Base-by-base conservation (phyloP, 2,329 filamentous ascomycete genomes). In the Botrytis fragariae region DNA sequence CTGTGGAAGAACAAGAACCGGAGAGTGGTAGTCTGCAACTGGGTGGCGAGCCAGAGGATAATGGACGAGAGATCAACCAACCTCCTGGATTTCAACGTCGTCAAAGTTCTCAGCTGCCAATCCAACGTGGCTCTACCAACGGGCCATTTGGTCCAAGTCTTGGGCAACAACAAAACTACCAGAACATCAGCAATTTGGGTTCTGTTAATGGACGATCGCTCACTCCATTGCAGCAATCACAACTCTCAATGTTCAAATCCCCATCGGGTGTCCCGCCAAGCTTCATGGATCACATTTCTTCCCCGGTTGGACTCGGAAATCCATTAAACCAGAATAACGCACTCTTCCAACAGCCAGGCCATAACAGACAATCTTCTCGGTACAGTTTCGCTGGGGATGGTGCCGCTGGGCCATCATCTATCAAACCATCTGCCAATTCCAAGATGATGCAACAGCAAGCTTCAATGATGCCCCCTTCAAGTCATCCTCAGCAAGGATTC, bases 1-100 rank as follows among this genome's bases (percentile, higher is more conserved):
- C 83, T 6, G 85, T 87, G 62, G 86, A 87, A 42, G 94, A 97
- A 76, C 93, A 93, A 73, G 91, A 92, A 73, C 89, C 90, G 1
- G 94, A 96, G 82, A 92, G 92, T 77, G 89, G 90, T 22, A 98
- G 95, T 81, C 86, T 96, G 73, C 95, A 97, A 74, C 87, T 98
- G 29, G 95, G 95, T 73, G 95, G 95, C 61, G 95, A 98, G 81
- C 95, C 95, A 0, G 95, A 98, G 81, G 91, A 93, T 35, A 83
- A 83, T 62, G 80, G 82, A 29, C 84, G 85, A 29, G 87, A 89
- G 68, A 83, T 75, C 7, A 76, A 62, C 29, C 73, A 79, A 44
- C 72, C 83, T 57, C 84, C 87, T 77, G 80, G 82, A 64, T 87
- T 87, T 74, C 87, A 90, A 74, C 88, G 90, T 68, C 89, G 90